Conservation (phyloP, 768 basidiomycete species). For the Hysterangium stoloniferum region DNA sequence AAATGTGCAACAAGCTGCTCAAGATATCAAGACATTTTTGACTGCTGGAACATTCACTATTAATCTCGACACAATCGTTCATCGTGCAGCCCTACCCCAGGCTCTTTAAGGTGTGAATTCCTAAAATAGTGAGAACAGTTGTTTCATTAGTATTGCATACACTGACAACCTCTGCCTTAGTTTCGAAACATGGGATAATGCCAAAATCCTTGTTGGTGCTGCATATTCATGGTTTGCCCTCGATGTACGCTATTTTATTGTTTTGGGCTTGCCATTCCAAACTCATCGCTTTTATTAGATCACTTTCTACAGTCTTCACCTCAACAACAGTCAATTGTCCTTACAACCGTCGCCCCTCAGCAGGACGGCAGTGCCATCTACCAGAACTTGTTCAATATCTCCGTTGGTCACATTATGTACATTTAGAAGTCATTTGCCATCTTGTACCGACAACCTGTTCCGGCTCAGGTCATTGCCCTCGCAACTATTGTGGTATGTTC, state of each 20-base stretch:
- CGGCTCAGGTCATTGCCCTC: too few relatives aligned
- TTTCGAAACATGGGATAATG: slow-evolving; percentile 30
- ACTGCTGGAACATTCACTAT: too few relatives aligned
- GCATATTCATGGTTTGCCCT: slow-evolving; percentile 35
- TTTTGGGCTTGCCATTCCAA: neutral
- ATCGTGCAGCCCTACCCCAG: slow-evolving; percentile 32
- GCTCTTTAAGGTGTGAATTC: slow-evolving; percentile 34
- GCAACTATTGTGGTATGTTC: too few relatives aligned
- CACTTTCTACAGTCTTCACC: too few relatives aligned
- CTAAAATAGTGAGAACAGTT: slow-evolving; percentile 13
- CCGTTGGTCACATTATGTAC: slow-evolving; percentile 30
- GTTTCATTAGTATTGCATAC: slow-evolving; percentile 3
- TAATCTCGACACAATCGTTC: slow-evolving; percentile 23
- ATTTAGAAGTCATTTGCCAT: too few relatives aligned
- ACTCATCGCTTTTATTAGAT: slow-evolving; percentile 21
- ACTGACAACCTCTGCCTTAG: slow-evolving; percentile 13
- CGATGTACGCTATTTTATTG: slow-evolving; percentile 12
- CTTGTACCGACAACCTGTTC: too few relatives aligned
- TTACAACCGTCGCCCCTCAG: neutral
- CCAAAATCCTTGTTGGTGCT: slow-evolving; percentile 31
- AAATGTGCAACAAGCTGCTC: slow-evolving; percentile 33
- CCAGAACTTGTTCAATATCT: slow-evolving; percentile 23
- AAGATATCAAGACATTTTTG: slow-evolving; percentile 35
- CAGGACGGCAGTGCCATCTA: slow-evolving; percentile 13
- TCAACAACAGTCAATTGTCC: too few relatives aligned